Evolutionary conservation across 2,329 filamentous ascomycete species (phyloP).

Genomic region (Metarhizium sp.): DNA sequence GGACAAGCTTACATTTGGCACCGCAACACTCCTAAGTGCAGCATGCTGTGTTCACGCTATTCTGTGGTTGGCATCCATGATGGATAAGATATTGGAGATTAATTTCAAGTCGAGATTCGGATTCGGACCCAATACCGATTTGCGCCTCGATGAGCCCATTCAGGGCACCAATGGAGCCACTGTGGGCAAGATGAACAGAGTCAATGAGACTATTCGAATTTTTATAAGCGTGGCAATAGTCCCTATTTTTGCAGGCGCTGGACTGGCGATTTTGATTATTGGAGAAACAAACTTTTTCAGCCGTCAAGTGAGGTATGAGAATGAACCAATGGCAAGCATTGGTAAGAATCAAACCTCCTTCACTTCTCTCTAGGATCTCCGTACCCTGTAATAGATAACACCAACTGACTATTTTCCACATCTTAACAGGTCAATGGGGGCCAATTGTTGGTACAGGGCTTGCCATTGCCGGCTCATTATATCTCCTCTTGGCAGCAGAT

Average conservation of each 20-base stretch:
- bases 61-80: constrained; percentile 50
- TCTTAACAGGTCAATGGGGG: constrained; percentile 43
- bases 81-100: constrained; percentile 53
- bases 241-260: constrained; percentile 48
- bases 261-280: constrained; percentile 48
- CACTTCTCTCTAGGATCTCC: neutral
- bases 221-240: constrained; percentile 48
- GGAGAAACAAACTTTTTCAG: constrained; percentile 59
- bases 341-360: constrained; percentile 28
- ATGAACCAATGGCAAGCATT: constrained; percentile 52
- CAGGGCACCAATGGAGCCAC: constrained; percentile 48
- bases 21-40: constrained; percentile 50
- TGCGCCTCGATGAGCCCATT: constrained; percentile 29
- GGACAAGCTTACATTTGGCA: constrained; percentile 43
- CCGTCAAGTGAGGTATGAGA: constrained; percentile 43
- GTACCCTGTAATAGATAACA: neutral
- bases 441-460: constrained; percentile 49
- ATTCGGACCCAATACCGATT: constrained; percentile 10
- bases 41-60: constrained; percentile 58
- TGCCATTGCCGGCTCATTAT: constrained; percentile 49
- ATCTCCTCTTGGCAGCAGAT: constrained; percentile 35
- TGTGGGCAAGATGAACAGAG: constrained; percentile 36
- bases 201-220: constrained; percentile 45
- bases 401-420: neutral
- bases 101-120: constrained; percentile 44